phyloP scores from a whole-genome alignment of 202 grass and related monocot genomes.

The Miscanthus sacchariflorus region DNA sequence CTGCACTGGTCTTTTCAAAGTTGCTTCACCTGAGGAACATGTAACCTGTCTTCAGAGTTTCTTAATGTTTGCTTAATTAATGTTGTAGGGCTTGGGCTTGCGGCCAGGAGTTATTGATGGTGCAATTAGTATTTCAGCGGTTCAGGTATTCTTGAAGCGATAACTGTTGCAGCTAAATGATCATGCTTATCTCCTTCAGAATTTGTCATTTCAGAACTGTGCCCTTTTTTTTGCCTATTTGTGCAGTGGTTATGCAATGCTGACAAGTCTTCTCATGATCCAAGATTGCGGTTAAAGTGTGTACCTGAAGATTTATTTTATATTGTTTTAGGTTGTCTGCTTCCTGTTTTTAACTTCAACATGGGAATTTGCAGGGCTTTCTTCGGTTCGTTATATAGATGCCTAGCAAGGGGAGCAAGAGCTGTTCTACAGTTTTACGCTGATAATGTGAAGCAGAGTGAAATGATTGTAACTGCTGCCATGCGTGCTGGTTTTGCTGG shows the following conservation, averaged over 20 bases:
- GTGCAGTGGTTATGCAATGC: slow-evolving; percentile 94
- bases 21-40: background rate
- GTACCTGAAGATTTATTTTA: slow-evolving; percentile 33
- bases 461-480: slow-evolving; percentile 95
- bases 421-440: slow-evolving; percentile 95
- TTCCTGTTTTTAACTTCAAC: slow-evolving; percentile 19
- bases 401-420: slow-evolving; percentile 91
- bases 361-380: slow-evolving; percentile 78
- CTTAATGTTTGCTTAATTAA: slow-evolving; percentile 6
- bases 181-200: slow-evolving; percentile 14
- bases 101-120: slow-evolving; percentile 93
- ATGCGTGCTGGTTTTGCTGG: slow-evolving; percentile 99
- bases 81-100: slow-evolving; percentile 83
- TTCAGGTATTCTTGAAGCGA: slow-evolving; percentile 64
- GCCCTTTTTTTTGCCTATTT: slow-evolving; percentile 28
- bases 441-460: slow-evolving; percentile 95
- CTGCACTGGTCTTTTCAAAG: background rate
- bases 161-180: background rate
- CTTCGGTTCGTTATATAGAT: slow-evolving; percentile 98
- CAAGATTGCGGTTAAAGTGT: slow-evolving; percentile 88
- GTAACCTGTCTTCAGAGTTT: background rate
- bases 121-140: slow-evolving; percentile 95
- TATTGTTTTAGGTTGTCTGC: slow-evolving; percentile 32
- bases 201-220: slow-evolving; percentile 12
- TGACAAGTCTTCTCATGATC: slow-evolving; percentile 89